phyloP scores from a whole-genome alignment of 75 land plant species.

The Larix kaempferi region DNA sequence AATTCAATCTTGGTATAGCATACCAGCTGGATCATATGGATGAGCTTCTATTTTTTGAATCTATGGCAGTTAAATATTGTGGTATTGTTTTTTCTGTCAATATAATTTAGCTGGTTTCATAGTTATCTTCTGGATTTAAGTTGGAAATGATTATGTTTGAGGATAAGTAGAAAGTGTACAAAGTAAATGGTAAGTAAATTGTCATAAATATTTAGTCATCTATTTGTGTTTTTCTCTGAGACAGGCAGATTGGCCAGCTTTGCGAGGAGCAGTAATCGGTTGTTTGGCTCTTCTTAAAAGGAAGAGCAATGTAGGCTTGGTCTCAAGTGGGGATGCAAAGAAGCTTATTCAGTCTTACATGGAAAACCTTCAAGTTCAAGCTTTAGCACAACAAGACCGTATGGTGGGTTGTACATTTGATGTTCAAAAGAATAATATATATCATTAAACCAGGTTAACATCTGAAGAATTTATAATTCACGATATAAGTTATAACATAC shows the following conservation, averaged over 20 bases:
- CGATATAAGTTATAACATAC: background rate
- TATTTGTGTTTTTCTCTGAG: background rate
- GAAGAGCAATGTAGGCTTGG: conserved; percentile 34
- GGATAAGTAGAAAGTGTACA: background rate
- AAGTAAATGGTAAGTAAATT: background rate
- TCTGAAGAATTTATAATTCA: background rate
- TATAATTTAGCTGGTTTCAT: too few relatives aligned
- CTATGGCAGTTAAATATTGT: background rate
- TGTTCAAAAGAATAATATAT: background rate
- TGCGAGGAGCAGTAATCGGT: conserved; percentile 82
- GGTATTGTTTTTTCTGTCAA: background rate
- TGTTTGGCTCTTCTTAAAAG: conserved; percentile 76
- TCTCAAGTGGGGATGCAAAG: conserved; percentile 48
- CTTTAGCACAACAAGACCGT: conserved; percentile 63
- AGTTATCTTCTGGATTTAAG: too few relatives aligned
- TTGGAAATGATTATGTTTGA: too few relatives aligned
- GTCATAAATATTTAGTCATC: background rate
- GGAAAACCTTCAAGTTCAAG: conserved; percentile 64
- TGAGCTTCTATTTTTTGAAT: too few relatives aligned
- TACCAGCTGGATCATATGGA: too few relatives aligned
- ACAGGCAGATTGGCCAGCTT: conserved; percentile 95
- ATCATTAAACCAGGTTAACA: background rate
- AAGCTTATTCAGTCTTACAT: conserved; percentile 51
- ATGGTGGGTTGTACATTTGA: conserved; percentile 35
- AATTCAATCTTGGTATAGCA: too few relatives aligned